phyloP scores from a whole-genome alignment of 805 yeast genomes.

The Brettanomyces bruxellensis region DNA sequence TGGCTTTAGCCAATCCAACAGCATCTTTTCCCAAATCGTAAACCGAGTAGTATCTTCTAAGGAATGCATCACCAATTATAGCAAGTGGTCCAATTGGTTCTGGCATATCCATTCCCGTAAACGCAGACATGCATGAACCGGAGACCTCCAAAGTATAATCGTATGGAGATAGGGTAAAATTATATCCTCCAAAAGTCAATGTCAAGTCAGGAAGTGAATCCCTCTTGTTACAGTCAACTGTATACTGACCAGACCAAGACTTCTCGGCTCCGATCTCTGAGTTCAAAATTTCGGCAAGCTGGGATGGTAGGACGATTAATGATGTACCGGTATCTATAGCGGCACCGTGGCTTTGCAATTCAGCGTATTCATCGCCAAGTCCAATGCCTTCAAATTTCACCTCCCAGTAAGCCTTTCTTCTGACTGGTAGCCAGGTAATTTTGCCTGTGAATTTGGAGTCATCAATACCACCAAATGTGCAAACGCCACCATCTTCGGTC shows the following conservation, averaged over 20 bases:
- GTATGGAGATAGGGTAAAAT: constrained; percentile 81
- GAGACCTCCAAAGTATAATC: constrained; percentile 93
- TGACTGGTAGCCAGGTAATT: constrained; percentile 91
- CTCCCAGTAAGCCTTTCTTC: constrained; percentile 99
- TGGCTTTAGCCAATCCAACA: constrained; percentile 86
- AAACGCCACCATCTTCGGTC: constrained; percentile 76
- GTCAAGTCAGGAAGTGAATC: constrained; percentile 85
- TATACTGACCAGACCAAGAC: constrained; percentile 96
- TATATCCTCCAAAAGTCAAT: constrained; percentile 79
- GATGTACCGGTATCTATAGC: constrained; percentile 99
- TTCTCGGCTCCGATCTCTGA: constrained; percentile 95
- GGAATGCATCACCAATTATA: constrained; percentile 94
- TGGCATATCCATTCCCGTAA: constrained; percentile 97
- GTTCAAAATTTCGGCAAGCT: constrained; percentile 90
- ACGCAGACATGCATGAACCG: constrained; percentile 93
- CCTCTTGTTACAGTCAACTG: constrained; percentile 82
- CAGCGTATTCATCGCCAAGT: constrained; percentile 87
- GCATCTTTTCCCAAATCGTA: constrained; percentile 87
- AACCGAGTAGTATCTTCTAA: constrained; percentile 89
- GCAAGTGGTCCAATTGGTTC: constrained; percentile 95
- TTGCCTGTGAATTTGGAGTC: constrained; percentile 68
- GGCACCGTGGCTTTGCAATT: constrained; percentile 78
- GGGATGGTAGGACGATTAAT: constrained; percentile 87
- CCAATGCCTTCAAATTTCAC: constrained; percentile 86
- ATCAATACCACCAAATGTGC: constrained; percentile 93